Conservation (phyloP, 192 early-diverging fungal genomes). For the Linnemannia hyalina region DNA sequence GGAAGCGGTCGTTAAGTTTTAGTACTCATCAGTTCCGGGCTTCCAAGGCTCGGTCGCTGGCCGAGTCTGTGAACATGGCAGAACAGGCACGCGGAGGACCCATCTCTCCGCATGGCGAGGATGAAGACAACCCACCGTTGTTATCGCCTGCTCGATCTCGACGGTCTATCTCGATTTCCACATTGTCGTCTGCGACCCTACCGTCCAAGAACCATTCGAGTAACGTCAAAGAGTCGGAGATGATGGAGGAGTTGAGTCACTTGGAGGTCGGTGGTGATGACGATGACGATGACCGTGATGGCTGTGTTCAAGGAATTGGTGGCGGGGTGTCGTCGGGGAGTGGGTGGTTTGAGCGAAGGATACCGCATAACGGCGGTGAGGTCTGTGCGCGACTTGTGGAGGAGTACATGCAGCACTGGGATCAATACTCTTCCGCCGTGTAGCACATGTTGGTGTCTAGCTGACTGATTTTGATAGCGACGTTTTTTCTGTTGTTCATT, state of each 20-base stretch:
- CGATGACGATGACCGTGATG: background rate
- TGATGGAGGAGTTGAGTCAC: background rate
- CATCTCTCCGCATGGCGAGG: constrained; percentile 12
- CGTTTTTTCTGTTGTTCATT: too few relatives aligned
- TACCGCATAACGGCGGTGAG: constrained; percentile 42
- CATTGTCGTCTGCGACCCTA: constrained; percentile 27
- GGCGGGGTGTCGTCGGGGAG: background rate
- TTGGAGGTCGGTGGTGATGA: background rate
- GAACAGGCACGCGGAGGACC: constrained; percentile 51
- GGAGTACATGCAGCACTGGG: constrained; percentile 44
- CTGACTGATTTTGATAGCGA: too few relatives aligned
- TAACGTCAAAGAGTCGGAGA: background rate
- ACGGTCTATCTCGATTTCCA: constrained; percentile 24
- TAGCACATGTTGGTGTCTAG: background rate
- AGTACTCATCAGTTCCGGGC: constrained; percentile 1
- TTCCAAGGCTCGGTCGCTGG: constrained; percentile 28
- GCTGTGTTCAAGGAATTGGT: background rate
- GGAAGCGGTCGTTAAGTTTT: background rate
- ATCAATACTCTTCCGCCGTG: background rate
- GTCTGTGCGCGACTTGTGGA: constrained; percentile 39
- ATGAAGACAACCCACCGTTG: constrained; percentile 23
- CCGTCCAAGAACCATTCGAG: constrained; percentile 1
- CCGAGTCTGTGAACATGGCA: constrained; percentile 46
- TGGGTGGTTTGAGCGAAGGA: constrained; percentile 37
- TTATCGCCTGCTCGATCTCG: constrained; percentile 24